These are phyloP conservation scores for Nidula niveotomentosa DNA, from an alignment of 1,284 basidiomycete genomes.

Conservation along the genomic window DNA sequence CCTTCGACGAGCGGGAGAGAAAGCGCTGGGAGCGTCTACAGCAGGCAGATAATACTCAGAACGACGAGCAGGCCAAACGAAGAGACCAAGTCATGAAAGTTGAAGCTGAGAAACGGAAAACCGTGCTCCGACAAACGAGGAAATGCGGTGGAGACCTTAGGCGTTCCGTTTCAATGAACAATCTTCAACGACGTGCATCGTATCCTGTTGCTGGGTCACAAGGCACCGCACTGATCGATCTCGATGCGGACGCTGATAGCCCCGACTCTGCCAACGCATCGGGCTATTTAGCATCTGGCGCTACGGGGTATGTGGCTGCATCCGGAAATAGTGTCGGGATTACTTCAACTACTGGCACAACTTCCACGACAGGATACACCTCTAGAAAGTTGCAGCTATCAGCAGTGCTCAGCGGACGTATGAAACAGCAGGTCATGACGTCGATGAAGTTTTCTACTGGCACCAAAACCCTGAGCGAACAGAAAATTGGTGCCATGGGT, in stretches of 20 bases:
- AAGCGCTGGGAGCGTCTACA: slow-evolving; percentile 61
- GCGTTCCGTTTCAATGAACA: slow-evolving; percentile 78
- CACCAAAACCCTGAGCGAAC: slow-evolving; percentile 3
- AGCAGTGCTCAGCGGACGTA: slow-evolving; percentile 49
- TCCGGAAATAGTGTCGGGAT: slow-evolving; percentile 95
- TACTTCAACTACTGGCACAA: slow-evolving; percentile 86
- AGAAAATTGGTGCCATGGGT: slow-evolving; percentile 46
- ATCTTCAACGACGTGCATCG: slow-evolving; percentile 56
- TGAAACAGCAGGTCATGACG: slow-evolving; percentile 65
- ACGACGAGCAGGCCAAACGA: slow-evolving; percentile 45
- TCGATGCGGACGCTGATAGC: slow-evolving; percentile 49
- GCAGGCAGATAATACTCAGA: slow-evolving; percentile 47
- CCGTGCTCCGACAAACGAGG: slow-evolving; percentile 41
- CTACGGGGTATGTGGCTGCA: slow-evolving; percentile 71
- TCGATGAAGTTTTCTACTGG: slow-evolving; percentile 46
- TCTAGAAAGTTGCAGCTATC: slow-evolving; percentile 47
- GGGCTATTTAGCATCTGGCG: slow-evolving; percentile 61
- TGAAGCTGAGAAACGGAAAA: slow-evolving; percentile 38
- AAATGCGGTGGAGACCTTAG: slow-evolving; percentile 57
- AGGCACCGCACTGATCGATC: slow-evolving; percentile 37
- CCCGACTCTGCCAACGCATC: slow-evolving; percentile 64
- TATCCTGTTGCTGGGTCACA: slow-evolving; percentile 24
- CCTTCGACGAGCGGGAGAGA: slow-evolving; percentile 72
- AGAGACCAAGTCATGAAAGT: slow-evolving; percentile 35
- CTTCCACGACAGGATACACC: slow-evolving; percentile 66